phyloP scores from a whole-genome alignment of 139 green algal species.

The Pseudopediastrum boryanum region DNA sequence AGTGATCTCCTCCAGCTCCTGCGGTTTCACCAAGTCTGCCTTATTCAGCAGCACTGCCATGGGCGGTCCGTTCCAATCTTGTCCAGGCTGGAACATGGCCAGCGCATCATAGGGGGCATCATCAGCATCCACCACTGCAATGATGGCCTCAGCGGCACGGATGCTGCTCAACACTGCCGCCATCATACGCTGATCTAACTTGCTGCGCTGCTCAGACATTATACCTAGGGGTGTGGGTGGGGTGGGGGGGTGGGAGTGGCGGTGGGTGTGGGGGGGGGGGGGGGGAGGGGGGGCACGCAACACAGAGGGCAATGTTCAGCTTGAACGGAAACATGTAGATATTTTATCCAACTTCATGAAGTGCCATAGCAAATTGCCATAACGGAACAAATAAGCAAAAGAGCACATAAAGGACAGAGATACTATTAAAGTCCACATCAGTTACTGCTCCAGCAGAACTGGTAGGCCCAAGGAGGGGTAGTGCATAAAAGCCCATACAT shows the following conservation, averaged over 20 bases:
- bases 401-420: too few relatives aligned
- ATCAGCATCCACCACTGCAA: conserved; percentile 78
- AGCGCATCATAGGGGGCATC: conserved; percentile 61
- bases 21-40: conserved; percentile 61
- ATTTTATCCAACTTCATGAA: too few relatives aligned
- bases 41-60: conserved; percentile 90
- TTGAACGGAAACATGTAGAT: too few relatives aligned
- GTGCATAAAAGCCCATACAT: too few relatives aligned
- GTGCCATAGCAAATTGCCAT: too few relatives aligned
- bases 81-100: conserved; percentile 75
- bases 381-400: too few relatives aligned
- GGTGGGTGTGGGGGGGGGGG: neutral
- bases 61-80: conserved; percentile 65
- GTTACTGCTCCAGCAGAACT: too few relatives aligned
- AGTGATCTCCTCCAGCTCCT: conserved; percentile 50
- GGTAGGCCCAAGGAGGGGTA: too few relatives aligned
- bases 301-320: too few relatives aligned
- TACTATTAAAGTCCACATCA: too few relatives aligned
- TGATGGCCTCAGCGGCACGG: conserved; percentile 81
- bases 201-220: conserved; percentile 64
- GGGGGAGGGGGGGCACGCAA: too few relatives aligned
- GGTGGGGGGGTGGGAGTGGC: neutral
- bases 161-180: conserved; percentile 73
- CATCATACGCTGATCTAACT: conserved; percentile 96
- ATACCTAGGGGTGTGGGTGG: conserved; percentile 13